Percentiles rank a stretch among this genome's conserved stretches.
Conservation (phyloP, 169 alveolate species). For the Babesia microti region DNA sequence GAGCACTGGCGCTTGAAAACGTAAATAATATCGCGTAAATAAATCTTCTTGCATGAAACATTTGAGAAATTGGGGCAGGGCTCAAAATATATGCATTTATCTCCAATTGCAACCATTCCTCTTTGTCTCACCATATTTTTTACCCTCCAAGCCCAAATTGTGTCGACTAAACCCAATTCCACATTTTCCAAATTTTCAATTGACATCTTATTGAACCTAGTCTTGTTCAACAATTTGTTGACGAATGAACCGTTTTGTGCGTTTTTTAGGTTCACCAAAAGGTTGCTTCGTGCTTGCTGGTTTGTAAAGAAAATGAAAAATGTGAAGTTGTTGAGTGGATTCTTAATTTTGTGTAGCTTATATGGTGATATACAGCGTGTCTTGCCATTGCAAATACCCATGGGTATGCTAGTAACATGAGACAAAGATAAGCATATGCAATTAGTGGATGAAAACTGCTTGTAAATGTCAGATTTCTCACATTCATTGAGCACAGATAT, state of each 20-base stretch:
- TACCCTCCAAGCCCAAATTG: slow-evolving; percentile 59
- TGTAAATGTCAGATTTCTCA: slow-evolving; percentile 23
- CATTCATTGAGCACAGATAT: slow-evolving; percentile 21
- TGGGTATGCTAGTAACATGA: slow-evolving; percentile 48
- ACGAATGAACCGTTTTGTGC: slow-evolving; percentile 12
- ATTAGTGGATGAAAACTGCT: slow-evolving; percentile 4
- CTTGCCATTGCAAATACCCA: slow-evolving; percentile 48
- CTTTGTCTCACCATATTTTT: slow-evolving; percentile 63
- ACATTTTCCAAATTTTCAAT: slow-evolving; percentile 47
- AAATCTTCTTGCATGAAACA: slow-evolving; percentile 58
- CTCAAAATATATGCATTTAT: slow-evolving; percentile 61
- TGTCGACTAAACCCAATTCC: slow-evolving; percentile 40
- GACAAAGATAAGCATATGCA: slow-evolving; percentile 40
- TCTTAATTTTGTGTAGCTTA: slow-evolving; percentile 14
- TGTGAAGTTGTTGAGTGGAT: too few species aligned
- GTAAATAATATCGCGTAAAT: slow-evolving; percentile 47
- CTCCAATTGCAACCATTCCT: slow-evolving; percentile 61
- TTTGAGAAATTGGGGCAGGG: slow-evolving; percentile 69
- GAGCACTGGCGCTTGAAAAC: slow-evolving; percentile 64
- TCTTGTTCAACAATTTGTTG: slow-evolving; percentile 4
- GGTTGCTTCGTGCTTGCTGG: too few species aligned
- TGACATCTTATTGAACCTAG: slow-evolving; percentile 45
- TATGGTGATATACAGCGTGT: slow-evolving; percentile 56
- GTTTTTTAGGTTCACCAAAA: slow-evolving; percentile 8
- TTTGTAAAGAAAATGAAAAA: too few species aligned